Percentiles rank a stretch among this genome's conserved stretches.
These are phyloP conservation scores for Yamadazyma akitaensis DNA, from an alignment of 805 yeast species.

Conservation along the genomic window DNA sequence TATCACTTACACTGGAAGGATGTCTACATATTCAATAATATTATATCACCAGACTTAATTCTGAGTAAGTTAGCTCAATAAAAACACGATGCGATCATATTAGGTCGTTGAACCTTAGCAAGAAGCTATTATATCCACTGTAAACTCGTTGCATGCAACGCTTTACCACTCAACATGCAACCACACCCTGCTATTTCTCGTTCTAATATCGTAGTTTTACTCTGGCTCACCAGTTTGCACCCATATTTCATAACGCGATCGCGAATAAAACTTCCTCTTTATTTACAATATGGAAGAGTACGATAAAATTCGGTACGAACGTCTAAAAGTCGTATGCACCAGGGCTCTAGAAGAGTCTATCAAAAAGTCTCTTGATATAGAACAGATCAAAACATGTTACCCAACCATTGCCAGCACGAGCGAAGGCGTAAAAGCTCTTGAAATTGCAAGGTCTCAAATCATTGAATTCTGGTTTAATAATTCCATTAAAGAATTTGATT, in stretches of 20 bases:
- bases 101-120: too few species aligned
- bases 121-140: too few species aligned
- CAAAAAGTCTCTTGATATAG: constrained; percentile 45
- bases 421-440: constrained; percentile 44
- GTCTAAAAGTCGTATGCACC: constrained; percentile 48
- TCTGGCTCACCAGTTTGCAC: background rate
- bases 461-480: constrained; percentile 48
- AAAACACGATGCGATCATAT: too few species aligned
- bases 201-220: background rate
- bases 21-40: too few species aligned
- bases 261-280: background rate
- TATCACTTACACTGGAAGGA: too few species aligned
- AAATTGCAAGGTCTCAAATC: constrained; percentile 51
- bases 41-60: too few species aligned
- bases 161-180: too few species aligned
- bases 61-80: too few species aligned
- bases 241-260: background rate
- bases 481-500: constrained; percentile 51
- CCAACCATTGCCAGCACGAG: constrained; percentile 48
- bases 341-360: constrained; percentile 56
- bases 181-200: too few species aligned
- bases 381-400: constrained; percentile 51
- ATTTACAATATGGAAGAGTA: constrained; percentile 2
- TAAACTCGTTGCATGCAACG: too few species aligned
- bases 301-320: constrained; percentile 42